Evolutionary conservation across 2,329 filamentous ascomycete genomes (phyloP), one percentile per base, ranked within the genome.

Genomic region (Phaeosphaeriaceae sp.): DNA sequence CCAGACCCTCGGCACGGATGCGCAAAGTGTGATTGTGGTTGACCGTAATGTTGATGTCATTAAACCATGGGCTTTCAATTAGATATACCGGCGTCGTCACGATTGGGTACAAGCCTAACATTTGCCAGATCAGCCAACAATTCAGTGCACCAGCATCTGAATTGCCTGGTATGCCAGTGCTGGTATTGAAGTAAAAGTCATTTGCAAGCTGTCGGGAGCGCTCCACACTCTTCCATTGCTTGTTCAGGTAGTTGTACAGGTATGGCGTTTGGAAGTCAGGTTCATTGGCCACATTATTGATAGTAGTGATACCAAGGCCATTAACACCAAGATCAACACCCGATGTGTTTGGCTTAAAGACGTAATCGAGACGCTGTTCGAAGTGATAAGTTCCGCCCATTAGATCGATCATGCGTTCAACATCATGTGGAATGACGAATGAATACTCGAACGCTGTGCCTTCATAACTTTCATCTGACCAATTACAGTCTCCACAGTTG

Each of bases 111-210:
- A 80, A 54, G 0, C 79, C 79, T 0, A 81, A 54, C 64, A 82
- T 76, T 48, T 80, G 74, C 75, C 77, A 82, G 0, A 81, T 56
- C 3, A 81, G 64, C 79, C 79, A 82, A 36, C 75, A 78, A 35
- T 80, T 78, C 54, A 81, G 63, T 1, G 78, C 78, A 0, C 79
- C 77, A 1, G 74, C 75, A 54, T 79, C 77, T 7, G 70, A 76
- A 43, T 79, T 79, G 0, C 77, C 77, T 0, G 77, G 77, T 1
- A 78, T 74, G 0, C 77, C 77, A 26, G 72, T 70, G 0, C 63
- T 65, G 0, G 56, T 60, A 40, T 74, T 73, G 49, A 67, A 70
- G 58, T 77, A 79, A 52, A 76, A 78, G 33, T 73, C 63, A 17
- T 76, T 73, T 0, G 75, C 73, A 2, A 73, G 56, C 41, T 71